Evolutionary conservation across 768 basidiomycete genomes (phyloP), one percentile per base, ranked within the genome.

Genomic region (Baorangia bicolor): DNA sequence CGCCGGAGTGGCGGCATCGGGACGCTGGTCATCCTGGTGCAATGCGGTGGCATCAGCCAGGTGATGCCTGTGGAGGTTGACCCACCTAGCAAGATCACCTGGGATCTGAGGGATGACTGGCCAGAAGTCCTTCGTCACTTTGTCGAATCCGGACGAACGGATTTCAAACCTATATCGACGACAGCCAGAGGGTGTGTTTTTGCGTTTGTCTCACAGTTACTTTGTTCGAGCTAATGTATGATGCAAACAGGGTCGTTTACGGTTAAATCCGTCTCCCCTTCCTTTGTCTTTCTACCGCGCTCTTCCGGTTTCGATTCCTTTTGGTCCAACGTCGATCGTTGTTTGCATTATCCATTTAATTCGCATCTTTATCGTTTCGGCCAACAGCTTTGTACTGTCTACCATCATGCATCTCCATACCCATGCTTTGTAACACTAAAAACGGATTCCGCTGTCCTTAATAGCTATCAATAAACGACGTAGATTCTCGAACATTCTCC

Each of bases 41-140:
- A 92, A 65, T 91, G 90, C 64, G 87, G 83, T 35, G 78, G 79
- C 23, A 79, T 90, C 64, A 85, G 83, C 65, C 88, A 92, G 64
- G 89, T 92, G 59, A 88, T 92, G 86, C 90, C 90, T 31, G 88
- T 92, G 59, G 90, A 92, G 67, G 86, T 92, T 48, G 90, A 92
- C 69, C 82, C 87, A 8, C 90, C 88, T 1, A 74, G 79, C 55
- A 87, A 84, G 63, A 90, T 91, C 64, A 76, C 83, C 33, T 92
- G 90, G 90, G 89, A 90, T 67, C 62, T 71, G 20, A 78, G 89
- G 51, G 84, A 84, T 12, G 90, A 92, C 69, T 92, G 90, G 90
- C 71, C 75, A 6, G 76, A 78, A 20, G 83, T 87, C 31, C 81
- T 92, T 43, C 74, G 78, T 34, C 84, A 88, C 72, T 91, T 87